phyloP scores from a whole-genome alignment of 1,284 basidiomycete genomes.

The Nidula niveotomentosa region DNA sequence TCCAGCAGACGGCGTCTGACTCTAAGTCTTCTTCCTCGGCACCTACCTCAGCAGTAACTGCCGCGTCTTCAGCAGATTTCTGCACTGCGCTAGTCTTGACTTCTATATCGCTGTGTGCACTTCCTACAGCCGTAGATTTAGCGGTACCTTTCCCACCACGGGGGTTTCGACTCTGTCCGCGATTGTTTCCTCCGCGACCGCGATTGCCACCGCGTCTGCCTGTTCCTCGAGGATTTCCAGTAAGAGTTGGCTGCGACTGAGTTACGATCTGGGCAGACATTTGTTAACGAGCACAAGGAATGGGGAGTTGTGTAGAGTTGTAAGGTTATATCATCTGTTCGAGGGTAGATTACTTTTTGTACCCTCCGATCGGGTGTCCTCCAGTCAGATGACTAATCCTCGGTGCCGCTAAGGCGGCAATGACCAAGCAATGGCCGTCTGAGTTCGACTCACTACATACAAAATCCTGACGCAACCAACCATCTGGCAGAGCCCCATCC shows the following conservation, averaged over 20 bases:
- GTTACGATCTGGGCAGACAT: slow-evolving; percentile 32
- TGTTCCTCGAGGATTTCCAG: slow-evolving; percentile 11
- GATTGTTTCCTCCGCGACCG: slow-evolving; percentile 18
- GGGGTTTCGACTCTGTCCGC: slow-evolving; percentile 26
- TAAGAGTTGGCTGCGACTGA: slow-evolving; percentile 17
- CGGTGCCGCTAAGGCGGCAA: background rate
- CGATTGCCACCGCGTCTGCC: slow-evolving; percentile 19
- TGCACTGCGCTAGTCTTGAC: background rate
- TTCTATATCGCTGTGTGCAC: slow-evolving; percentile 4
- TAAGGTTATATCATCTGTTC: background rate
- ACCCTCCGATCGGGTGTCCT: background rate
- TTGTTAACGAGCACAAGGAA: background rate
- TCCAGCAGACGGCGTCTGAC: slow-evolving; percentile 70
- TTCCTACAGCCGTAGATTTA: slow-evolving; percentile 4
- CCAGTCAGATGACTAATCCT: background rate
- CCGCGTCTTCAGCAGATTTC: background rate
- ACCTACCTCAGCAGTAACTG: slow-evolving; percentile 2
- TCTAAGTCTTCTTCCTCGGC: background rate
- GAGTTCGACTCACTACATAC: too few relatives aligned
- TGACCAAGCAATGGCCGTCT: too few relatives aligned
- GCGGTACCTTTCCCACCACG: slow-evolving; percentile 15
- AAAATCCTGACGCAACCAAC: too few relatives aligned
- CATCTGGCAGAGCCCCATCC: too few relatives aligned
- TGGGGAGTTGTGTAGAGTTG: background rate
- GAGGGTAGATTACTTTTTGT: background rate